phyloP scores from a whole-genome alignment of 2,329 filamentous ascomycete genomes.

The Aureobasidium sp. region DNA sequence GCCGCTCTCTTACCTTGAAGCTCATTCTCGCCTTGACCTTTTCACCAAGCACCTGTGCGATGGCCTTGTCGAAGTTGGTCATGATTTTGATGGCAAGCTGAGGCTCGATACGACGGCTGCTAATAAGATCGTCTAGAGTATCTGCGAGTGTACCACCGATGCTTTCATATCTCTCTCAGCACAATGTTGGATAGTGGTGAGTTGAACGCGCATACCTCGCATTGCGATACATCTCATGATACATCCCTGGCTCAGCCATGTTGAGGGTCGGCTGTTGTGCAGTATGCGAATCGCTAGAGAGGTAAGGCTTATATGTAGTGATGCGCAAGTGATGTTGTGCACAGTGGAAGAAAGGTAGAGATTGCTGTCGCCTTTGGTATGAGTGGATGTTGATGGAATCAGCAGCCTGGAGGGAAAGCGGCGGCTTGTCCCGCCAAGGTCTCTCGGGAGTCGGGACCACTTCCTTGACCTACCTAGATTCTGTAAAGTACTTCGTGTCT shows the following conservation, averaged over 20 bases:
- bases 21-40: slow-evolving; percentile 81
- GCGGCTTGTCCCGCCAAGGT: neutral
- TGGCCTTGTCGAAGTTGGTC: slow-evolving; percentile 86
- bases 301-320: neutral
- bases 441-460: neutral
- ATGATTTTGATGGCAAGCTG: slow-evolving; percentile 99
- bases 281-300: neutral
- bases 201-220: slow-evolving; percentile 64
- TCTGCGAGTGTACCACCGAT: slow-evolving; percentile 91
- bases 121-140: slow-evolving; percentile 94
- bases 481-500: neutral
- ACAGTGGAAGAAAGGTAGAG: neutral
- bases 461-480: neutral
- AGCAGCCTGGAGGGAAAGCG: neutral
- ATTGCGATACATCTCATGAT: slow-evolving; percentile 95
- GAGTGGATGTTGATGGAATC: slow-evolving; percentile 14
- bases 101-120: slow-evolving; percentile 87
- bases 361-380: slow-evolving; percentile 19
- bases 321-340: slow-evolving; percentile 3
- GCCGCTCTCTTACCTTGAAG: slow-evolving; percentile 1
- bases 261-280: slow-evolving; percentile 15
- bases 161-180: slow-evolving; percentile 42
- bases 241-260: slow-evolving; percentile 44
- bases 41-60: slow-evolving; percentile 83
- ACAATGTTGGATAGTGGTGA: slow-evolving; percentile 14